phyloP scores from a whole-genome alignment of 2,329 filamentous ascomycete genomes.

The Blumeria hordei region DNA sequence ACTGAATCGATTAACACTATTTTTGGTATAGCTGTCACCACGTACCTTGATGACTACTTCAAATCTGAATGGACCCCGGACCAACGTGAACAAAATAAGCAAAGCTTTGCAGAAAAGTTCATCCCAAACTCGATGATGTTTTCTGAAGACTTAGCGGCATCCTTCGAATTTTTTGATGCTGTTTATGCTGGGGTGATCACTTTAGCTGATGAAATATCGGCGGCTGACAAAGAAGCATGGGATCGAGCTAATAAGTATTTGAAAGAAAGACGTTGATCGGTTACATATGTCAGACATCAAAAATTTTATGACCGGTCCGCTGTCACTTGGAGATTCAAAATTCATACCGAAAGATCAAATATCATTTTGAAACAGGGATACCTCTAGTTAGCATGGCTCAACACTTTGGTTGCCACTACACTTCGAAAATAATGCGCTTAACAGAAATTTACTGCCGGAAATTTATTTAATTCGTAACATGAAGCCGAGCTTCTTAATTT shows the following conservation, averaged over 20 bases:
- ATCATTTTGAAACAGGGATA: too few species aligned
- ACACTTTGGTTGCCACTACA: too few species aligned
- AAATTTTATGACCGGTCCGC: too few species aligned
- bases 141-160: constrained; percentile 32
- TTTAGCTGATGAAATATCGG: constrained; percentile 23
- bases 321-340: too few species aligned
- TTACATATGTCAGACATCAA: too few species aligned
- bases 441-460: too few species aligned
- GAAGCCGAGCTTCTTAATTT: too few species aligned
- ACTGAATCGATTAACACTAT: constrained; percentile 46
- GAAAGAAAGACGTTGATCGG: constrained; percentile 4
- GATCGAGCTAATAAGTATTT: constrained; percentile 30
- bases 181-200: constrained; percentile 31
- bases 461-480: too few species aligned
- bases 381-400: too few species aligned
- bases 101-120: constrained; percentile 22
- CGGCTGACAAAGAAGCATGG: constrained; percentile 27
- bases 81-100: constrained; percentile 20
- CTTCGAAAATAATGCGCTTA: too few species aligned
- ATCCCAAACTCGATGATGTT: constrained; percentile 35
- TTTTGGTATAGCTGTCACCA: constrained; percentile 58
- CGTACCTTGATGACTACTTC: constrained; percentile 49
- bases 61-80: constrained; percentile 28
- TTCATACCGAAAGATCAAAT: too few species aligned
- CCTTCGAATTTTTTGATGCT: constrained; percentile 32